These are phyloP conservation scores for Lentinula guzmanii DNA, from an alignment of 768 basidiomycete genomes.

Conservation along the genomic window DNA sequence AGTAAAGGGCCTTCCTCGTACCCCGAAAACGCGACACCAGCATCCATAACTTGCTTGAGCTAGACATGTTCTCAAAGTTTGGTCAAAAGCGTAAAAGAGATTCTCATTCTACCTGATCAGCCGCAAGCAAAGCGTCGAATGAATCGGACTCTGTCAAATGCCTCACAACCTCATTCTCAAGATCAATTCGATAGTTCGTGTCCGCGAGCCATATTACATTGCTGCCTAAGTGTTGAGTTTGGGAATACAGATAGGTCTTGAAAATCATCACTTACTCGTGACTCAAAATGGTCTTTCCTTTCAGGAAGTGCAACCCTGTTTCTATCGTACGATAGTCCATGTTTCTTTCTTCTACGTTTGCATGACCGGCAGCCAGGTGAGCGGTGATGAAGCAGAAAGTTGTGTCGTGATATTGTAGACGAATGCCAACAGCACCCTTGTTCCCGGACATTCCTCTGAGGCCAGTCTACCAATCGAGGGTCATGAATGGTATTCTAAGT, in stretches of 20 bases:
- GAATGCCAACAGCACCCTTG: constrained; percentile 94
- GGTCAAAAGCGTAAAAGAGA: neutral
- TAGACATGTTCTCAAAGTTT: constrained; percentile 20
- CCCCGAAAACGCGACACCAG: constrained; percentile 68
- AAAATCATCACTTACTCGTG: constrained; percentile 67
- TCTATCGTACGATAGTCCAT: constrained; percentile 87
- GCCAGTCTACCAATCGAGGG: constrained; percentile 51
- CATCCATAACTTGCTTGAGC: constrained; percentile 70
- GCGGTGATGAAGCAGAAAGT: constrained; percentile 94
- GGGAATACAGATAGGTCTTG: neutral
- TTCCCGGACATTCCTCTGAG: constrained; percentile 93
- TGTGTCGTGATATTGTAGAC: constrained; percentile 87
- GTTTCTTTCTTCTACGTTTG: constrained; percentile 86
- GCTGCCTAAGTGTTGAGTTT: constrained; percentile 32
- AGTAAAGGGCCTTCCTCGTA: constrained; percentile 86
- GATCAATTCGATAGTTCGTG: constrained; percentile 89
- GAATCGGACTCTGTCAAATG: constrained; percentile 57
- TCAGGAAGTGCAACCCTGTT: constrained; percentile 78
- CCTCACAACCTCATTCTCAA: constrained; percentile 79
- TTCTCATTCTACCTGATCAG: constrained; percentile 69
- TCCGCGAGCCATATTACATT: constrained; percentile 94
- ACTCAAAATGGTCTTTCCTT: constrained; percentile 81
- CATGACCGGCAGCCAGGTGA: constrained; percentile 94
- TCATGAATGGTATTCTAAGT: neutral
- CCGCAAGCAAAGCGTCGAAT: constrained; percentile 67